Percentiles rank a stretch among this genome's conserved stretches.
Evolutionary conservation across 768 basidiomycete species (phyloP).

Genomic region (Boletus reticulatus): DNA sequence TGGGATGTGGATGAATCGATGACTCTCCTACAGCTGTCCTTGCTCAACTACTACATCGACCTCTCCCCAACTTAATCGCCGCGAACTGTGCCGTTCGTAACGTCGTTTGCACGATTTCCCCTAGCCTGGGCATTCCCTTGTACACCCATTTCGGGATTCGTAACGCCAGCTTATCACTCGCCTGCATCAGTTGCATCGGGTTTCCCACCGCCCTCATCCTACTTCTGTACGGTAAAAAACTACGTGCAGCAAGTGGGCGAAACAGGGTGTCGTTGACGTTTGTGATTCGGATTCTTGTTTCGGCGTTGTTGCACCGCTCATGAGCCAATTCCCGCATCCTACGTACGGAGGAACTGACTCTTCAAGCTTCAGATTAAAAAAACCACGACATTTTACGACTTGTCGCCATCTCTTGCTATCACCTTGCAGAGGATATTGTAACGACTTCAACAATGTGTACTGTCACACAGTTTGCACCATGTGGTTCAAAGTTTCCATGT

Average conservation of each 20-base stretch:
- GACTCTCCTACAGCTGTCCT: conserved; percentile 26
- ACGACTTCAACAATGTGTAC: neutral
- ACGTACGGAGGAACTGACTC: conserved; percentile 13
- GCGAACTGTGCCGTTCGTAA: conserved; percentile 22
- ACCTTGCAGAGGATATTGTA: neutral
- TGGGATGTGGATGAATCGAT: too few species aligned
- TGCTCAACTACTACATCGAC: conserved; percentile 27
- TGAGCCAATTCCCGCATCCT: conserved; percentile 1
- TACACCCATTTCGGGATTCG: conserved; percentile 18
- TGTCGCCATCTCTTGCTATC: neutral
- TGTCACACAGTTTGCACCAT: neutral
- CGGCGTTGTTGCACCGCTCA: conserved; percentile 3
- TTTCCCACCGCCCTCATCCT: conserved; percentile 17
- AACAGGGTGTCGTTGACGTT: conserved; percentile 8
- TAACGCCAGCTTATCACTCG: conserved; percentile 19
- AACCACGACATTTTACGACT: neutral
- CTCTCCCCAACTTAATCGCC: conserved; percentile 24
- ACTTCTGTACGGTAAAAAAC: conserved; percentile 10
- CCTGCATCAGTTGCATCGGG: conserved; percentile 19
- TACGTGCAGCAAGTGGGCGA: conserved; percentile 19
- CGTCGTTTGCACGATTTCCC: conserved; percentile 12
- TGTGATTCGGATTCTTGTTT: neutral
- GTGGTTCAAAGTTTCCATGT: neutral
- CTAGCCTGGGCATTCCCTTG: conserved; percentile 18
- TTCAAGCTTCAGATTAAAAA: neutral